Conservation (phyloP, 805 yeast genomes). For the Zygoascus ofunaensis region DNA sequence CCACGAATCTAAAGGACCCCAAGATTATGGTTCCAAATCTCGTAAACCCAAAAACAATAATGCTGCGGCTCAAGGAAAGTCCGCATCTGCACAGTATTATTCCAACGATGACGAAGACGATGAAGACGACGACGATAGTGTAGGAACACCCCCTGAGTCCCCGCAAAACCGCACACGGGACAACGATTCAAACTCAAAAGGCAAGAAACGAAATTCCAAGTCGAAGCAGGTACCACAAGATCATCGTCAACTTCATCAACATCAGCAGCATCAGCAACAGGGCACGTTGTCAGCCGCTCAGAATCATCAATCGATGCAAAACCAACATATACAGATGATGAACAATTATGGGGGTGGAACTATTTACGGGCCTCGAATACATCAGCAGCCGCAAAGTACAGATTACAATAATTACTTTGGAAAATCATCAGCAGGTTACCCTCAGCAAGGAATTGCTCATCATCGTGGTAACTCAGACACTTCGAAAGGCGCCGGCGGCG, state of each 20-base stretch:
- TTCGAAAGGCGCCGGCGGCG: too few relatives aligned
- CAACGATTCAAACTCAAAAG: background rate
- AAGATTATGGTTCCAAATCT: constrained; percentile 15
- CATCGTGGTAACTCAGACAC: too few relatives aligned
- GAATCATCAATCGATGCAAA: constrained; percentile 2
- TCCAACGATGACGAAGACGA: constrained; percentile 18
- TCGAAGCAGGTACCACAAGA: constrained; percentile 3
- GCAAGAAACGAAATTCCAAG: background rate
- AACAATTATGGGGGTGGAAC: background rate
- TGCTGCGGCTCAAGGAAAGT: constrained; percentile 1
- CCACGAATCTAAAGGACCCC: constrained; percentile 21
- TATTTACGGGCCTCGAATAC: background rate
- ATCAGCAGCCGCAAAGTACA: background rate
- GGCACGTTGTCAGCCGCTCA: background rate
- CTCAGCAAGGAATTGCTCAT: too few relatives aligned
- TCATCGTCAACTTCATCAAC: constrained; percentile 9
- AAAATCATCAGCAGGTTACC: constrained; percentile 2
- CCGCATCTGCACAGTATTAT: constrained; percentile 1
- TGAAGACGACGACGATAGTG: constrained; percentile 8
- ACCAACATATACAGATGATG: background rate
- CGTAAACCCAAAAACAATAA: background rate
- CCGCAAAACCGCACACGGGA: background rate
- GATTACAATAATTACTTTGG: too few relatives aligned
- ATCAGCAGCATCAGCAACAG: constrained; percentile 10
- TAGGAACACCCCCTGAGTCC: background rate